These are phyloP conservation scores for Xylariaceae sp. DNA, from an alignment of 2,329 filamentous ascomycete genomes.

Conservation along the genomic window DNA sequence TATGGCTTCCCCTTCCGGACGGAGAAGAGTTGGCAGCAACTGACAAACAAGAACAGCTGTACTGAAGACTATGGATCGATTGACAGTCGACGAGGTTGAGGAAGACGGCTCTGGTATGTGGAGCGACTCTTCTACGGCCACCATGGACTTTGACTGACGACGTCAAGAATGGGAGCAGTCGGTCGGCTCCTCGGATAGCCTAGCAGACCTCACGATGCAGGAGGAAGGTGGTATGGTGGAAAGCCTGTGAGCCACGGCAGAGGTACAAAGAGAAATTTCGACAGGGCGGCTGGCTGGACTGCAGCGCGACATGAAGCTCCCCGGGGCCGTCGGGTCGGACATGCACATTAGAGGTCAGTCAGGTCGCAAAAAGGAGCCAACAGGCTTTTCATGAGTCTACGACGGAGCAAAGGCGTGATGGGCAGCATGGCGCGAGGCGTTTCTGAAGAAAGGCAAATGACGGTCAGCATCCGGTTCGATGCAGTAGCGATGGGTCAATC, in stretches of 20 bases:
- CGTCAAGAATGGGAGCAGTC: slow-evolving; percentile 48
- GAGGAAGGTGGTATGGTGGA: slow-evolving; percentile 19
- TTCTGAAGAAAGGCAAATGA: no score
- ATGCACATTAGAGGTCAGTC: no score
- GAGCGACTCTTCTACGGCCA: slow-evolving; percentile 30
- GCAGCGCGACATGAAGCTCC: no score
- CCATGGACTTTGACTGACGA: slow-evolving; percentile 29
- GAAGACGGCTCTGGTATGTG: slow-evolving; percentile 54
- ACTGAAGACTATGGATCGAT: slow-evolving; percentile 39
- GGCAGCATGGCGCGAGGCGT: no score
- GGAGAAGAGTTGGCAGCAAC: no score
- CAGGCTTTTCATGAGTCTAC: no score
- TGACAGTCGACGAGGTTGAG: slow-evolving; percentile 51
- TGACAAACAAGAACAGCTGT: slow-evolving; percentile 27
- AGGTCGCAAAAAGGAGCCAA: no score
- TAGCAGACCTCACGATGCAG: slow-evolving; percentile 43
- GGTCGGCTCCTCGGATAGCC: slow-evolving; percentile 45
- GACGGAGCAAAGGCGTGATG: no score
- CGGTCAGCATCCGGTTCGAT: no score
- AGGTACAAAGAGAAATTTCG: slow-evolving; percentile 41
- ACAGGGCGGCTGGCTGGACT: slow-evolving; percentile 19
- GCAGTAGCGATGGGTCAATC: no score
- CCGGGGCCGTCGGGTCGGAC: no score
- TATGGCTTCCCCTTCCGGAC: slow-evolving; percentile 23
- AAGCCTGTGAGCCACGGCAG: no score